Conservation (phyloP, 2,329 filamentous ascomycete genomes). For the Nemania sp. region DNA sequence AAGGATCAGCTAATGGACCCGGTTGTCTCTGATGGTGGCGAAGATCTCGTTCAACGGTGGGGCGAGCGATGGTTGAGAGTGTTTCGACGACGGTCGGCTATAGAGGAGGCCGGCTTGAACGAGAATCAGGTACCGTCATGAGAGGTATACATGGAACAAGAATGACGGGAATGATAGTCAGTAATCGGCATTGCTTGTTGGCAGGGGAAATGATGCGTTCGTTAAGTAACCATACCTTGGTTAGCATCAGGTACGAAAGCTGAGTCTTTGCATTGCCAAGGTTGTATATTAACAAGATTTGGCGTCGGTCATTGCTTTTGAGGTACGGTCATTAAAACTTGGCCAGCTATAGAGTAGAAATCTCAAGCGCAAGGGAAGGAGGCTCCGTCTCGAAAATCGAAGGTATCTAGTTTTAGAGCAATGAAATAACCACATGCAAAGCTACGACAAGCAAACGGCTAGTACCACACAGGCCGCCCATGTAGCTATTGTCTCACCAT, state of each 20-base stretch:
- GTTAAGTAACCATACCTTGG: background rate
- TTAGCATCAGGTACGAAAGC: background rate
- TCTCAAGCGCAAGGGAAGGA: background rate
- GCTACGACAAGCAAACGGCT: background rate
- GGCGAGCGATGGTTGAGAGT: slow-evolving; percentile 87
- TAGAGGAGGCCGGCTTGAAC: slow-evolving; percentile 76
- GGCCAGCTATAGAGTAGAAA: background rate
- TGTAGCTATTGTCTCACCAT: background rate
- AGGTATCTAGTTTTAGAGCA: background rate
- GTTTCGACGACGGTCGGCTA: slow-evolving; percentile 82
- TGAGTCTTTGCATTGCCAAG: background rate
- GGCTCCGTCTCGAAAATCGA: background rate
- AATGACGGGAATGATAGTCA: slow-evolving; percentile 62
- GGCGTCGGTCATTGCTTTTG: background rate
- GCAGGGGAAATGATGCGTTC: background rate
- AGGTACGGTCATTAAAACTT: background rate
- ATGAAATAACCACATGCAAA: background rate
- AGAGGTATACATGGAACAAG: slow-evolving; percentile 23
- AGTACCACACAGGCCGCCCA: background rate
- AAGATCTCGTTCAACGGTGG: slow-evolving; percentile 80
- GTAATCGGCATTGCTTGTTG: background rate
- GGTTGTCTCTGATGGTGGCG: slow-evolving; percentile 63
- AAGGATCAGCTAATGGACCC: slow-evolving; percentile 81
- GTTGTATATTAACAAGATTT: slow-evolving; percentile 24
- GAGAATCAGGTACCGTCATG: slow-evolving; percentile 40